These are phyloP conservation scores for Syncephalastrum sp. DNA, from an alignment of 371 early-diverging fungal species.

Conservation along the genomic window DNA sequence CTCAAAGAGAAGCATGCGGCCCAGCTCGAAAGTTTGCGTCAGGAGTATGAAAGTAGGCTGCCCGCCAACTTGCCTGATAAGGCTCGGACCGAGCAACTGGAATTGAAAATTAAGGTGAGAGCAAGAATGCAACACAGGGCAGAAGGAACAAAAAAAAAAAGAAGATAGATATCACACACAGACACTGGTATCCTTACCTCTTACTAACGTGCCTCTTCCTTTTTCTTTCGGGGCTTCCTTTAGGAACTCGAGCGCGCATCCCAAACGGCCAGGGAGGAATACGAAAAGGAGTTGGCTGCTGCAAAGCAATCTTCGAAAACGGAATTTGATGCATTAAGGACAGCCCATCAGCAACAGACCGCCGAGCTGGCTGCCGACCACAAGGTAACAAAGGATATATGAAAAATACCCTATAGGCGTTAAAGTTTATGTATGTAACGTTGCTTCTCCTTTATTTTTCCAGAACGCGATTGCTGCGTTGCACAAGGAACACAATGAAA, in stretches of 20 bases:
- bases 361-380: slow-evolving; percentile 2
- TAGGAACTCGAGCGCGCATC: neutral
- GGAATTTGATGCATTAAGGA: too few species aligned
- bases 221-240: neutral
- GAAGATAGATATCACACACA: neutral
- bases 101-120: slow-evolving; percentile 9
- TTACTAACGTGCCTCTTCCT: neutral
- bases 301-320: too few species aligned
- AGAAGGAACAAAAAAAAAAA: neutral
- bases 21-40: slow-evolving; percentile 10
- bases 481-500: slow-evolving; percentile 12
- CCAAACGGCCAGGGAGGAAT: slow-evolving; percentile 1
- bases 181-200: neutral
- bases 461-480: slow-evolving; percentile 14
- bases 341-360: slow-evolving; percentile 3
- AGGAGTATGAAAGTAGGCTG: slow-evolving; percentile 15
- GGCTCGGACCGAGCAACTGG: slow-evolving; percentile 13
- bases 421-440: too few species aligned
- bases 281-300: too few species aligned
- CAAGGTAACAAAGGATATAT: neutral
- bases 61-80: slow-evolving; percentile 7
- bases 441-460: neutral
- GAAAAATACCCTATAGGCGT: neutral
- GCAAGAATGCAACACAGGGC: neutral
- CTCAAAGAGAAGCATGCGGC: slow-evolving; percentile 18